Conservation (phyloP, 768 basidiomycete species). For the Psilocybe tampanensis region DNA sequence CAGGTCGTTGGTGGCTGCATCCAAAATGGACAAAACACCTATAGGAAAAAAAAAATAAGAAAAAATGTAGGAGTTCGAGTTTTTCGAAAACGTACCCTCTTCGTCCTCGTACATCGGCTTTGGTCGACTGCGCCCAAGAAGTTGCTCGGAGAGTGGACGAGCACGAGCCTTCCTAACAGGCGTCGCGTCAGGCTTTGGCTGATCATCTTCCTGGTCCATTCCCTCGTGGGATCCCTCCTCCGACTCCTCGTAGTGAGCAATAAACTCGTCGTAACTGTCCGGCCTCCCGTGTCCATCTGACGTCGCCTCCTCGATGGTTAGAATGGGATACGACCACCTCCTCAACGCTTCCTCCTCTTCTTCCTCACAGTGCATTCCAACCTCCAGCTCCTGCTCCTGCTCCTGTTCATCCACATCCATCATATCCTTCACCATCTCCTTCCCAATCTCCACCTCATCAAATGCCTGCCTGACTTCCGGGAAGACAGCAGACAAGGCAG, state of each 20-base stretch:
- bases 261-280: slow-evolving; percentile 14
- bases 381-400: slow-evolving; percentile 10
- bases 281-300: slow-evolving; percentile 46
- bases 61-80: not conserved
- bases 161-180: slow-evolving; percentile 49
- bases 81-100: slow-evolving; percentile 38
- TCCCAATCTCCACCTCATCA: slow-evolving; percentile 3
- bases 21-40: slow-evolving; percentile 71
- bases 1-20: slow-evolving; percentile 79
- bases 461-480: slow-evolving; percentile 36
- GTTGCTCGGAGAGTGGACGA: slow-evolving; percentile 68
- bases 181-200: slow-evolving; percentile 28
- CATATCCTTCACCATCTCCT: slow-evolving; percentile 9
- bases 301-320: slow-evolving; percentile 56
- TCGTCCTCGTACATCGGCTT: slow-evolving; percentile 54
- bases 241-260: slow-evolving; percentile 11
- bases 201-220: slow-evolving; percentile 18
- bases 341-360: slow-evolving; percentile 7
- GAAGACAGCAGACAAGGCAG: slow-evolving; percentile 62
- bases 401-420: slow-evolving; percentile 10
- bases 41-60: not conserved
- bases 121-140: slow-evolving; percentile 50
- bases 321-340: slow-evolving; percentile 27
- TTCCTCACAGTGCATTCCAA: not conserved
- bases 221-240: slow-evolving; percentile 9